phyloP scores from a whole-genome alignment of 495 filamentous ascomycete genomes.

The Venustampulla echinocandica region DNA sequence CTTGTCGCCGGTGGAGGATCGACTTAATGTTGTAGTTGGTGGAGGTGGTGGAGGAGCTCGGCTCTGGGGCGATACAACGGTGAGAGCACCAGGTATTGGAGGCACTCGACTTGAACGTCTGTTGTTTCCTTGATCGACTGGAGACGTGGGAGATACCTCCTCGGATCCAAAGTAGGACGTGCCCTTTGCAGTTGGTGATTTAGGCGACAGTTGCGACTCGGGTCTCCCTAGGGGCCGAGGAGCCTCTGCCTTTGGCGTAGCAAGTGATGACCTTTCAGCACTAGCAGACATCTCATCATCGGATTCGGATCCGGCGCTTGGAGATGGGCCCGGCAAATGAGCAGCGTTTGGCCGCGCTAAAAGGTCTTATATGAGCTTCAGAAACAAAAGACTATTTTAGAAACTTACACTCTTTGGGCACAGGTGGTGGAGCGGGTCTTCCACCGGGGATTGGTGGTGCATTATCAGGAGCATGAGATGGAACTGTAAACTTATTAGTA shows the following conservation, averaged over 20 bases:
- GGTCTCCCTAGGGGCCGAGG: constrained; percentile 38
- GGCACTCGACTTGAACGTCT: constrained; percentile 45
- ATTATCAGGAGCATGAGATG: constrained; percentile 27
- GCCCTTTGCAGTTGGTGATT: constrained; percentile 40
- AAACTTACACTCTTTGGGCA: constrained; percentile 59
- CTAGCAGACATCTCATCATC: constrained; percentile 86
- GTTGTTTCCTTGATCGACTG: constrained; percentile 32
- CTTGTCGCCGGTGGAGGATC: constrained; percentile 53
- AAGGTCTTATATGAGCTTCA: constrained; percentile 22
- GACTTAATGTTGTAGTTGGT: constrained; percentile 46
- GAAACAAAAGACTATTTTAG: neutral
- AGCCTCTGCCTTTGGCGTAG: constrained; percentile 33
- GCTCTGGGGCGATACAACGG: constrained; percentile 45
- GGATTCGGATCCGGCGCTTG: constrained; percentile 75
- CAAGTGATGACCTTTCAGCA: constrained; percentile 28
- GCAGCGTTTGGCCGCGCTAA: constrained; percentile 48
- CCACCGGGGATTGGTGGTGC: constrained; percentile 55
- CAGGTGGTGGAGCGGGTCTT: constrained; percentile 58
- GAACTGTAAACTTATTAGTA: constrained; percentile 28
- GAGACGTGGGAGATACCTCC: constrained; percentile 38
- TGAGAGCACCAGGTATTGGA: constrained; percentile 40
- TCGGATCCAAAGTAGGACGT: constrained; percentile 39
- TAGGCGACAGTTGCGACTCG: constrained; percentile 46
- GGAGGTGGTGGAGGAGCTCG: constrained; percentile 76
- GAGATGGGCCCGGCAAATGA: constrained; percentile 48